Conservation (phyloP, 192 early-diverging fungal species). For the Chytriomyces sp. region DNA sequence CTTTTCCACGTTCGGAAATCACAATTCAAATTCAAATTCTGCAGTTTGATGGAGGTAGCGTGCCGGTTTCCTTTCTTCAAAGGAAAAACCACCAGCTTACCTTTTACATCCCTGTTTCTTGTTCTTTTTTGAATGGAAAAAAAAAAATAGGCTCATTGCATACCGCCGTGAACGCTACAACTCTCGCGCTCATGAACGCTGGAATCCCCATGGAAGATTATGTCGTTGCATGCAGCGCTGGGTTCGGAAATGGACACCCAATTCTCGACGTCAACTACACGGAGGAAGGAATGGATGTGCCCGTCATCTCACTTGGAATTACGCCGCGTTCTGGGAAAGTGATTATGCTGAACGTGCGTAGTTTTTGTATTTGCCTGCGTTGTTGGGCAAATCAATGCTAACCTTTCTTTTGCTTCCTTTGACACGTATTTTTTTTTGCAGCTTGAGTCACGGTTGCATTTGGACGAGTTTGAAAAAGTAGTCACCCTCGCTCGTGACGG, state of each 20-base stretch:
- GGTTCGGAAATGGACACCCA: slow-evolving; percentile 78
- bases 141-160: slow-evolving; percentile 49
- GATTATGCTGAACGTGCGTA: slow-evolving; percentile 71
- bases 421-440: slow-evolving; percentile 31
- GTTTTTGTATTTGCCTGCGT: background rate
- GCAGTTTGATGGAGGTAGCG: slow-evolving; percentile 88
- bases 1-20: slow-evolving; percentile 89
- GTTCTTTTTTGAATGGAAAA: slow-evolving; percentile 9
- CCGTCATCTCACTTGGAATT: slow-evolving; percentile 86
- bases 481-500: slow-evolving; percentile 71
- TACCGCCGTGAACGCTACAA: slow-evolving; percentile 72
- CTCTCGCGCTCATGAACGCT: slow-evolving; percentile 74
- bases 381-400: background rate
- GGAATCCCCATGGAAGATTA: slow-evolving; percentile 85
- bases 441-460: slow-evolving; percentile 88
- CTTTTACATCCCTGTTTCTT: background rate
- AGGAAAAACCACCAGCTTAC: background rate
- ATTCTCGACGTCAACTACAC: slow-evolving; percentile 82
- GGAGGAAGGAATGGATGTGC: slow-evolving; percentile 87
- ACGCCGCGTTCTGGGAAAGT: slow-evolving; percentile 84
- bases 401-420: background rate
- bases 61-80: background rate
- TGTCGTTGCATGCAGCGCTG: slow-evolving; percentile 76
- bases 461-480: slow-evolving; percentile 75
- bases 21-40: slow-evolving; percentile 90